Evolutionary conservation across 2,329 filamentous ascomycete genomes (phyloP).

Genomic region (Arthroderma uncinatum): DNA sequence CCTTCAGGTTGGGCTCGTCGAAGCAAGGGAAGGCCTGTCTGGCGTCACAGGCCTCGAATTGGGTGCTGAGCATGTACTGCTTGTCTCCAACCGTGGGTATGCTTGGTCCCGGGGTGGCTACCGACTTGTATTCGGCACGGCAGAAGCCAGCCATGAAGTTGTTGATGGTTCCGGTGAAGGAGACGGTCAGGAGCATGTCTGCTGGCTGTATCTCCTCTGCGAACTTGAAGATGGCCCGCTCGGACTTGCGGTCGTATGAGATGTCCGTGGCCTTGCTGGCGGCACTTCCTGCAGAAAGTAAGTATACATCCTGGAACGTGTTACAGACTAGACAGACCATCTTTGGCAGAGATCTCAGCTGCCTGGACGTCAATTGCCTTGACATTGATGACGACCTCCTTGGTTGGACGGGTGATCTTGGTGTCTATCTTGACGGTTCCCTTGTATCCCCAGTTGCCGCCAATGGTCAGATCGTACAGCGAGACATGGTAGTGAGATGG

Average conservation of each 20-base stretch:
- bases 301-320: neutral
- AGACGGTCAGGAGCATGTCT: slow-evolving; percentile 57
- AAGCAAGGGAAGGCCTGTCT: slow-evolving; percentile 94
- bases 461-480: slow-evolving; percentile 64
- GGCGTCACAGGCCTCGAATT: slow-evolving; percentile 95
- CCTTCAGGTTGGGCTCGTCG: slow-evolving; percentile 94
- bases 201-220: slow-evolving; percentile 57
- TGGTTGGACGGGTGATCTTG: slow-evolving; percentile 59
- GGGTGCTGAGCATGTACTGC: slow-evolving; percentile 76
- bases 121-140: slow-evolving; percentile 83
- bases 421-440: slow-evolving; percentile 73
- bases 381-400: slow-evolving; percentile 71
- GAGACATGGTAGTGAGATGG: slow-evolving; percentile 77
- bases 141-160: slow-evolving; percentile 90
- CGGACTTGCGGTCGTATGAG: slow-evolving; percentile 69
- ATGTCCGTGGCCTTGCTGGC: slow-evolving; percentile 51
- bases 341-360: slow-evolving; percentile 33
- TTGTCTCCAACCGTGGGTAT: slow-evolving; percentile 61
- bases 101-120: slow-evolving; percentile 57
- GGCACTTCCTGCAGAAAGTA: slow-evolving; percentile 8
- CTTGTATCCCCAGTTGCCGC: slow-evolving; percentile 67
- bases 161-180: slow-evolving; percentile 74
- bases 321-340: slow-evolving; percentile 21
- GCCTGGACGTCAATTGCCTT: slow-evolving; percentile 68
- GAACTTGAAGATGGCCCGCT: slow-evolving; percentile 72